Evolutionary conservation across 2,329 filamentous ascomycete genomes (phyloP), one percentile per base, ranked within the genome.

Genomic region (Akanthomyces dipterigenus): DNA sequence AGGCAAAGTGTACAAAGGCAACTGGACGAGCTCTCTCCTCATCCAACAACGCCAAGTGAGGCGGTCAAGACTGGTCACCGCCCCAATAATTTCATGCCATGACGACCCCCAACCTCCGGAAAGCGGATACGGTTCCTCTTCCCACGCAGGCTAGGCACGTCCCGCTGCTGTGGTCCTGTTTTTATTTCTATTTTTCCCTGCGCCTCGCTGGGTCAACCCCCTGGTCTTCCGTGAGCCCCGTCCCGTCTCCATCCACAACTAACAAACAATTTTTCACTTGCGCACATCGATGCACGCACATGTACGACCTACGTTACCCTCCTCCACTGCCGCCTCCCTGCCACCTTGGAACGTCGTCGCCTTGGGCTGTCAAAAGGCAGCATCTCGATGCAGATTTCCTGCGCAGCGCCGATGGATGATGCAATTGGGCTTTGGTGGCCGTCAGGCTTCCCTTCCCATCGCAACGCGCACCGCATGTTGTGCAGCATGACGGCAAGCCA

Each of bases 41-140:
- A 20, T 45, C 7, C 18, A n/a, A 20, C 22, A 16, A 16, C 18
- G 8, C 14, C 18, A 28, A 45, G 34, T 22, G 38, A 59, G 55
- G 56, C 48, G 56, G 56, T 51, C 56, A 59, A 59, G 36, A 24
- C 40, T 31, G 34, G 56, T 53, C 56, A 59, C 56, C 56, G 56
- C 56, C 38, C 46, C 43, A 34, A 56, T 24, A 11, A 28, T 20
- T 20, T 31, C 38, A 43, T 31, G 53, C 18, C 12, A 34, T 28
- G 38, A 55, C 43, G 14, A 26, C 24, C 34, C n/a, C 49, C 28
- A 58, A 16, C n/a, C 48, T 36, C 24, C 48, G 24, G 46, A 59
- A 59, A 51, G 56, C 56, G 56, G 56, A 59, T 51, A 53, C 56
- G n/a, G 46, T 51, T 59, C 55, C 42, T 31, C 36, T 16, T 38